Evolutionary conservation across 192 early-diverging fungal species (phyloP).

Genomic region (Rhizophagus clarus): DNA sequence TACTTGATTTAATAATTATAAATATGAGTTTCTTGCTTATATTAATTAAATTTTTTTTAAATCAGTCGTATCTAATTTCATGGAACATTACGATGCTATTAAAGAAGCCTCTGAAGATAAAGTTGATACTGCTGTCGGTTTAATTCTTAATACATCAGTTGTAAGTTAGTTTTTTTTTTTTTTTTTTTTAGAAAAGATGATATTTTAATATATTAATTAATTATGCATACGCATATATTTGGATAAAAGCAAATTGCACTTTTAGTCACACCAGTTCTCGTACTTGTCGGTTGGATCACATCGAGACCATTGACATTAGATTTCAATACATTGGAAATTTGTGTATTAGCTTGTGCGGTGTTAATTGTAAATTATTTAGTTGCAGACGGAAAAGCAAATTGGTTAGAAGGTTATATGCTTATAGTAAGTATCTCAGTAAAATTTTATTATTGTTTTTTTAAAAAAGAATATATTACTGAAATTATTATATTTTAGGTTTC

Average conservation of each 20-base stretch:
- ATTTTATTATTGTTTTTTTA: slow-evolving; percentile 47
- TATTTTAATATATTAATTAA: background rate
- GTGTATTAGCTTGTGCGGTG: slow-evolving; percentile 77
- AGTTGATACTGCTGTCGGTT: slow-evolving; percentile 62
- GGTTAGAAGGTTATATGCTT: slow-evolving; percentile 89
- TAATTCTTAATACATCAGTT: slow-evolving; percentile 24
- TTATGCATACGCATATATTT: background rate
- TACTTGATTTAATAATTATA: slow-evolving; percentile 13
- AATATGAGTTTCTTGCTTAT: slow-evolving; percentile 32
- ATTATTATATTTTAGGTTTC: slow-evolving; percentile 6
- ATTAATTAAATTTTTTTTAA: background rate
- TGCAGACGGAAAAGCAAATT: slow-evolving; percentile 85
- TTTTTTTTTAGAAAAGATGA: background rate
- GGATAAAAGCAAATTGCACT: slow-evolving; percentile 81
- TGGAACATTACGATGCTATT: slow-evolving; percentile 78
- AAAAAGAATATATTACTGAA: background rate
- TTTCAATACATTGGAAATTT: slow-evolving; percentile 81
- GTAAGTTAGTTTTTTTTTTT: background rate
- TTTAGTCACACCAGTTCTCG: slow-evolving; percentile 68
- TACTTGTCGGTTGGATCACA: slow-evolving; percentile 85
- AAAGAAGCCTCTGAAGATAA: slow-evolving; percentile 76
- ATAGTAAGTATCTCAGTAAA: slow-evolving; percentile 54
- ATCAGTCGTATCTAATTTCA: slow-evolving; percentile 55
- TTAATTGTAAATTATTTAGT: slow-evolving; percentile 79
- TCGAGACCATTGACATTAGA: slow-evolving; percentile 76